phyloP scores from a whole-genome alignment of 2,329 filamentous ascomycete genomes.

The Phaeosphaeriaceae sp. region DNA sequence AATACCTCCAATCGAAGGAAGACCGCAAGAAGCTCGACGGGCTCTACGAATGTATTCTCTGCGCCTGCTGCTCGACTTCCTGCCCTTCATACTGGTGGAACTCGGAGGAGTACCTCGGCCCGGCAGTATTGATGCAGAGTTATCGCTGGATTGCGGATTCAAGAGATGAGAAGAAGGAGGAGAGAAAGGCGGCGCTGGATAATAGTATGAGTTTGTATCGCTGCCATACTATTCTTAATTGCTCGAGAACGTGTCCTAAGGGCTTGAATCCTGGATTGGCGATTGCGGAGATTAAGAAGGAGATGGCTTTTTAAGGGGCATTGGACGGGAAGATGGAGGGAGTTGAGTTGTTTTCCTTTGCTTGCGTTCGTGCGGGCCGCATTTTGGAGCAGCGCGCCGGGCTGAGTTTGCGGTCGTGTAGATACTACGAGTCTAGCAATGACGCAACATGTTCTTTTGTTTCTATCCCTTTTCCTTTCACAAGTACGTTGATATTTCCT shows the following conservation, averaged over 20 bases:
- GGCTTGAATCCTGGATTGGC: conserved; percentile 93
- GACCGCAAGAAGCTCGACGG: conserved; percentile 97
- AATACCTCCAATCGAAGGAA: conserved; percentile 87
- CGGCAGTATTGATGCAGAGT: conserved; percentile 93
- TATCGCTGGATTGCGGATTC: conserved; percentile 98
- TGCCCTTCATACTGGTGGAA: conserved; percentile 99
- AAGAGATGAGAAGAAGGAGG: conserved; percentile 84
- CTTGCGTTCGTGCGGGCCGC: too few species aligned
- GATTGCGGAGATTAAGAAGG: conserved; percentile 98
- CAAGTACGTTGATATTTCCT: too few species aligned
- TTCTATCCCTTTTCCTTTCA: too few species aligned
- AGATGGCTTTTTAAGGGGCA: conserved; percentile 85
- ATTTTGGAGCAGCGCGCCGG: too few species aligned
- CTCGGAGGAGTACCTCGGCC: conserved; percentile 96
- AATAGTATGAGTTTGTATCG: conserved; percentile 99
- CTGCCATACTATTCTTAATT: conserved; percentile 99
- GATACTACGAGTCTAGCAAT: too few species aligned
- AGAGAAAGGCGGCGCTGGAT: conserved; percentile 90
- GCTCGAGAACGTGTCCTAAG: conserved; percentile 97
- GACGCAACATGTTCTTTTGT: too few species aligned
- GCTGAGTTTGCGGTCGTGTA: too few species aligned
- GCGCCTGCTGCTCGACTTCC: conserved; percentile 97
- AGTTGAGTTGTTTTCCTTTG: too few species aligned
- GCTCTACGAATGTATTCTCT: conserved; percentile 98
- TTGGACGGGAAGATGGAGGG: too few species aligned